Base-by-base conservation (phyloP, 805 yeast species). In the Teunomyces barrocoloradensis region DNA sequence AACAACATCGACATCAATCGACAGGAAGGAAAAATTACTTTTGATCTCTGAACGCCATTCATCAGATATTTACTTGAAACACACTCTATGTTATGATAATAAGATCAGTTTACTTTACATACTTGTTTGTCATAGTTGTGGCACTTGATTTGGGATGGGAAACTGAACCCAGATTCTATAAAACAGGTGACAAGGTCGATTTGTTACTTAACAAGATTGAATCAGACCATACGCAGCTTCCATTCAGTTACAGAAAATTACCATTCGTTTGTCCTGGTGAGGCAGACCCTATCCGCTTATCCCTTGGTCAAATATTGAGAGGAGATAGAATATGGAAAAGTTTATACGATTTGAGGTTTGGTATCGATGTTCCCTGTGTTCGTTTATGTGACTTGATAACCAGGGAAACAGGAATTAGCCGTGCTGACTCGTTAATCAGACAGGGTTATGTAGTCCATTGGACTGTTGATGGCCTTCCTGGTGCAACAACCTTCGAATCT, bases 251-350 rank as follows among this genome's bases (percentile, higher is more conserved):
- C 63, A 82, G 85, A 63, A 87, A 84, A 47, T 70, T 90, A 43
- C 89, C 88, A 1, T 89, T 89, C 62, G 84, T 87, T 2, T 89
- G 96, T 65, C 89, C 92, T 0, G 81, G 87, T 7, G 57, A 59
- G 5, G 69, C 78, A 2, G 59, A 69, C 5, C 84, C 87, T 2
- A 66, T 85, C 15, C 85, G 84, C 53, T 63, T 87, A 39, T 84
- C 90, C 4, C 63, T 89, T 18, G 88, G 90, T 12, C 92, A 87
- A 56, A 82, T 90, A 15, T 71, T 89, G 46, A 74, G 85, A 45
- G 96, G 96, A 11, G 96, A 89, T 59, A 69, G 95, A 45, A 79
- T 85, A 43, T 82, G 87, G 84, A 82, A 79, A 51, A 82, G 91
- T 33, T 88, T 84, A 52, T 87, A 87, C 57, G 68, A 75, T n/a